These are phyloP conservation scores for Fagopyrum tataricum DNA, from an alignment of 148 eudicot genomes.

Conservation along the genomic window DNA sequence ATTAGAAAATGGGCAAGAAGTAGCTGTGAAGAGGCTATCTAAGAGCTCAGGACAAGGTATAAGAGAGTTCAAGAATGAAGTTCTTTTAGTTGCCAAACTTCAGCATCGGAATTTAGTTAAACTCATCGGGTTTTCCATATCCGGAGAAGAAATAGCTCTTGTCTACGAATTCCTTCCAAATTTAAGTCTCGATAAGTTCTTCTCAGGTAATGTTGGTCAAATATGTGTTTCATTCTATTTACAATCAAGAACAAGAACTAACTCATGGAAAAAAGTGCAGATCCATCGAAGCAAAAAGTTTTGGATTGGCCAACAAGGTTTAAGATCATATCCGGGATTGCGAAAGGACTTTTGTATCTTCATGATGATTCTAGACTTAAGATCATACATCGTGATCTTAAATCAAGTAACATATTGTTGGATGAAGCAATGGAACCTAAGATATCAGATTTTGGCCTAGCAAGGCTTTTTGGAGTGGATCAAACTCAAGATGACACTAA, in stretches of 20 bases:
- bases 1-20: constrained; percentile 10
- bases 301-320: constrained; percentile 13
- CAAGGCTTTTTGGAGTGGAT: constrained; percentile 11
- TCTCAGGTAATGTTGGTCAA: constrained; percentile 6
- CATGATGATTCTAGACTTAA: constrained; percentile 9
- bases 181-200: constrained; percentile 8
- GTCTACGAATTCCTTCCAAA: constrained; percentile 12
- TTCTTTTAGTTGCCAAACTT: constrained; percentile 12
- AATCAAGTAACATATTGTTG: not conserved
- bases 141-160: constrained; percentile 5
- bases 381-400: constrained; percentile 12
- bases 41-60: constrained; percentile 12
- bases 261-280: not conserved
- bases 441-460: constrained; percentile 8
- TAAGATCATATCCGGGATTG: constrained; percentile 9
- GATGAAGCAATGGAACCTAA: constrained; percentile 6
- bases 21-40: constrained; percentile 14
- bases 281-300: not conserved
- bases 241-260: too few species aligned
- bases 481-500: constrained; percentile 11
- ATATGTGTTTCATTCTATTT: not conserved
- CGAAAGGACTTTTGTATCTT: constrained; percentile 9
- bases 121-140: constrained; percentile 7
- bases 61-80: constrained; percentile 12
- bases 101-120: constrained; percentile 13